These are phyloP conservation scores for Pseudozyma sp. DNA, from an alignment of 1,284 basidiomycete genomes.

Conservation along the genomic window DNA sequence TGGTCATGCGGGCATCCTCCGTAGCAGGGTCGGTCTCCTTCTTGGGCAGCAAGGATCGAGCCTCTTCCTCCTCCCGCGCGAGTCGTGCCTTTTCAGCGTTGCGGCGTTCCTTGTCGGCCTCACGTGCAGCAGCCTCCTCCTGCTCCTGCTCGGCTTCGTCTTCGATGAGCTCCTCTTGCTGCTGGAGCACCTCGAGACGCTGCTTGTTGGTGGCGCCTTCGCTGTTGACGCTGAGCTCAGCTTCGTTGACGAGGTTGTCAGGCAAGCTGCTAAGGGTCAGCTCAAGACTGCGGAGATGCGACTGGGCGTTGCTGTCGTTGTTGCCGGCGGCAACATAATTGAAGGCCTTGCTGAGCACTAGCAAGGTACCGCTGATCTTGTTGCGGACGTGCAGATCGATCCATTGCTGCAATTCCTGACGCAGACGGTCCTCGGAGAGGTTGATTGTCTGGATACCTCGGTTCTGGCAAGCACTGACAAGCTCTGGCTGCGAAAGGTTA, in stretches of 20 bases:
- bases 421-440: constrained; percentile 73
- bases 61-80: constrained; percentile 59
- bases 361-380: constrained; percentile 89
- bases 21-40: constrained; percentile 38
- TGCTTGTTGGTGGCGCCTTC: constrained; percentile 96
- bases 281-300: constrained; percentile 80
- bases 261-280: constrained; percentile 91
- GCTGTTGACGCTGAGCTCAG: constrained; percentile 92
- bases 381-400: constrained; percentile 88
- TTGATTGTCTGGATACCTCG: constrained; percentile 91
- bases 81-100: constrained; percentile 70
- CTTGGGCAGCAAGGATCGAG: constrained; percentile 57
- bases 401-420: constrained; percentile 92
- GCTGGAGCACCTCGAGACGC: constrained; percentile 94
- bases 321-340: constrained; percentile 74
- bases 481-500: constrained; percentile 86
- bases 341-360: constrained; percentile 93
- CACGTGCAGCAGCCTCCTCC: constrained; percentile 90
- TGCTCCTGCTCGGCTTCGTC: constrained; percentile 96
- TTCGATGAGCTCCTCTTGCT: constrained; percentile 99
- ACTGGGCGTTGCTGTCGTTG: constrained; percentile 68
- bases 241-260: constrained; percentile 94
- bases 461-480: constrained; percentile 91
- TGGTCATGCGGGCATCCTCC: constrained; percentile 88
- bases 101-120: constrained; percentile 82